Conservation (phyloP, 805 yeast genomes). For the Candida fluviatilis region DNA sequence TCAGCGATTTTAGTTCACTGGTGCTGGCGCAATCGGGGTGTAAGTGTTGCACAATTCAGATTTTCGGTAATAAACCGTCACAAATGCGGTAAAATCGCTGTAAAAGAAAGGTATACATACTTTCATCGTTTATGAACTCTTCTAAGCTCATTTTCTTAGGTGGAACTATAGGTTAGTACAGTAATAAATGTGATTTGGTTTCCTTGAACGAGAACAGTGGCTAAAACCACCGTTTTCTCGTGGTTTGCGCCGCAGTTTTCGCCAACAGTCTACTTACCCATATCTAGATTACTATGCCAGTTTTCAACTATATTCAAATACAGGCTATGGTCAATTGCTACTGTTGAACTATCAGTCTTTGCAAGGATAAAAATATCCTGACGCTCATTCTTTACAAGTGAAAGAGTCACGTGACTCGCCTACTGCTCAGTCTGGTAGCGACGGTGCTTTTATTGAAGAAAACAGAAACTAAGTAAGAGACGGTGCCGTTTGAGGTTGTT, state of each 20-base stretch:
- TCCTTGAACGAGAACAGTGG: background rate
- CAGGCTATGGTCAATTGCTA: background rate
- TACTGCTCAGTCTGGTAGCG: background rate
- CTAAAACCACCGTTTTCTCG: background rate
- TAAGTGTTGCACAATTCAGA: too few species aligned
- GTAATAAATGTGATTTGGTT: background rate
- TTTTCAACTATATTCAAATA: background rate
- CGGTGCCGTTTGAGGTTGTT: constrained; percentile 1
- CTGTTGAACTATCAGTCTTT: background rate
- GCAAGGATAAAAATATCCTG: background rate
- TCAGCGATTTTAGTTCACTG: too few species aligned
- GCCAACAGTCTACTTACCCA: background rate
- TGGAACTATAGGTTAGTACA: constrained; percentile 22
- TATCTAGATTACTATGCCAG: background rate
- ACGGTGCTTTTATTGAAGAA: background rate
- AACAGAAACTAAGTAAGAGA: background rate
- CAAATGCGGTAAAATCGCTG: too few species aligned
- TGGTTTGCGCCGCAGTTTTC: background rate
- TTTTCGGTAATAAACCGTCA: too few species aligned
- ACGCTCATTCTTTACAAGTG: background rate
- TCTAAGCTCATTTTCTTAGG: constrained; percentile 45
- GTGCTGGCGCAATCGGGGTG: too few species aligned
- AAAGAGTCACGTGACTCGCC: background rate
- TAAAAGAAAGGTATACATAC: too few species aligned
- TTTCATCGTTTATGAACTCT: constrained; percentile 42